Evolutionary conservation across 352 stramenopile species (phyloP).

Genomic region (Thalassiosira gravida): DNA sequence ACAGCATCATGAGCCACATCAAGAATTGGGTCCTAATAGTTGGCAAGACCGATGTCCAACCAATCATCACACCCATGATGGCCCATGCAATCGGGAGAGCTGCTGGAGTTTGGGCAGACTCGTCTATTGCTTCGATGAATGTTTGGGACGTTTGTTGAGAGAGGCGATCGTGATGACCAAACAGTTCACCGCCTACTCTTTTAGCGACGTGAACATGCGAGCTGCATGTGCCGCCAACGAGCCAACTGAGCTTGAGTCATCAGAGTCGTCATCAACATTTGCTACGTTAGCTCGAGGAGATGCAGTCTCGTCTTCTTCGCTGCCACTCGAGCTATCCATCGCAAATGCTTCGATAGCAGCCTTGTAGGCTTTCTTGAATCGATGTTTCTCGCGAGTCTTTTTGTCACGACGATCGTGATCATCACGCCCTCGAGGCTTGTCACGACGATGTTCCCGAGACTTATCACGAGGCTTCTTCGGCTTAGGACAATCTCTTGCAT

Average conservation of each 20-base stretch:
- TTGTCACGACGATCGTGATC: background rate
- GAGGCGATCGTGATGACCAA: background rate
- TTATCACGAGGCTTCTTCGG: no score
- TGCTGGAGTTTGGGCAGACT: no score
- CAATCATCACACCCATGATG: no score
- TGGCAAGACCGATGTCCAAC: no score
- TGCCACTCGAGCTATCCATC: background rate
- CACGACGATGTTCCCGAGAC: background rate
- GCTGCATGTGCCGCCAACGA: background rate
- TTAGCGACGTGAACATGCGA: background rate
- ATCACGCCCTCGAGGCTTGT: background rate
- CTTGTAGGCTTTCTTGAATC: conserved; percentile 11
- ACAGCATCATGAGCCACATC: background rate
- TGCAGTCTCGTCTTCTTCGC: background rate
- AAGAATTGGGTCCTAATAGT: no score
- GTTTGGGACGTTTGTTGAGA: background rate
- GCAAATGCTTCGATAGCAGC: background rate
- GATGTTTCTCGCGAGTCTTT: no score
- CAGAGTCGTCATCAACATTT: background rate
- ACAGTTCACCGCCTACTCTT: background rate
- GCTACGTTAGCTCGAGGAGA: background rate
- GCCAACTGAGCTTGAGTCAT: background rate
- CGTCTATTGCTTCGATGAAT: no score
- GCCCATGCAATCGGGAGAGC: background rate
- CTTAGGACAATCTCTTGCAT: background rate